phyloP scores from a whole-genome alignment of 495 filamentous ascomycete genomes.

The Neurospora intermedia region DNA sequence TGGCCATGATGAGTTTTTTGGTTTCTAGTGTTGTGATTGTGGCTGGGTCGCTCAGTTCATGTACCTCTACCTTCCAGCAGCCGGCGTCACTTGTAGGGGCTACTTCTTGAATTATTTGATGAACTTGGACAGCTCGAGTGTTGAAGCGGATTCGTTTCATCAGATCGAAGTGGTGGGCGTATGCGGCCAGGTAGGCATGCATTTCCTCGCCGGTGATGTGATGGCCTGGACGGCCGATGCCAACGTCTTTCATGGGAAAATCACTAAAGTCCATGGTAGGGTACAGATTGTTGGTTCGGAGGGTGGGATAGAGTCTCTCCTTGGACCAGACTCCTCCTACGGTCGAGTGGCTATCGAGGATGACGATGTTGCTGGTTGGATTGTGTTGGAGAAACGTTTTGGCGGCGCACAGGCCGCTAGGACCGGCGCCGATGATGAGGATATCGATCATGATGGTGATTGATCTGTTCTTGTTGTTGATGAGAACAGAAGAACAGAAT shows the following conservation, averaged over 20 bases:
- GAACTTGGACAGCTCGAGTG: conserved; percentile 9
- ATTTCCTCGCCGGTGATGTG: conserved; percentile 28
- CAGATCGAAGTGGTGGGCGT: conserved; percentile 26
- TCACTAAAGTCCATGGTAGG: conserved; percentile 63
- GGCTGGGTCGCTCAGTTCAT: neutral
- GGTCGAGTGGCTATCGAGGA: conserved; percentile 35
- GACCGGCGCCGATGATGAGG: conserved; percentile 49
- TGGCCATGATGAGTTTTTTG: conserved; percentile 56
- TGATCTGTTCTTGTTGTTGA: neutral
- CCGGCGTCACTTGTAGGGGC: neutral
- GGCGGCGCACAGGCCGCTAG: conserved; percentile 59
- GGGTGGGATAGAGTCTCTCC: conserved; percentile 41
- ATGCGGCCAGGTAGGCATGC: conserved; percentile 21
- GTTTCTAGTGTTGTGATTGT: neutral
- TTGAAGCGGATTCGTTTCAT: conserved; percentile 21
- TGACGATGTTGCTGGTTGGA: conserved; percentile 21
- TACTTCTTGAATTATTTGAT: neutral
- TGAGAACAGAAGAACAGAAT: neutral
- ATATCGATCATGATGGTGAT: conserved; percentile 8
- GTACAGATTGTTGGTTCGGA: conserved; percentile 48
- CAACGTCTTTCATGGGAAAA: conserved; percentile 56
- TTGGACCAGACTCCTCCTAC: conserved; percentile 44
- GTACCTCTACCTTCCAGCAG: conserved; percentile 10
- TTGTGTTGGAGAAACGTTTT: conserved; percentile 51
- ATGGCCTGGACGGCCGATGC: conserved; percentile 43